A percentile compares a stretch with the other conserved stretches of the same genome.
Conservation (phyloP, 1,284 basidiomycete species). For the Chiua sp. region DNA sequence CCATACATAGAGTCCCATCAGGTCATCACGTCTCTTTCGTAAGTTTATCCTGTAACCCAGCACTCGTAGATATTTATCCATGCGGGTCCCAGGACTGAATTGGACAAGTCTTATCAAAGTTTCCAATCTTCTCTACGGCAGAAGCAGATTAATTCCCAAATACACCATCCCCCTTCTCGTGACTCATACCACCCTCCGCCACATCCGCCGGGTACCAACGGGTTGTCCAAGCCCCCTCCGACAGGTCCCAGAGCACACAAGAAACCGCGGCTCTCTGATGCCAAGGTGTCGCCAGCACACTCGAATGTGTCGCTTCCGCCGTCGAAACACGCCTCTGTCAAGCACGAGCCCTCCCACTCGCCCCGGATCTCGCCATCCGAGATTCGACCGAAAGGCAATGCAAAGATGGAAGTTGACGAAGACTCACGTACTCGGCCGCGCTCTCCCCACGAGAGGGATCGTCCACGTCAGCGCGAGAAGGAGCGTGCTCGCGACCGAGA, state of each 20-base stretch:
- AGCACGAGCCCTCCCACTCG: constrained; percentile 38
- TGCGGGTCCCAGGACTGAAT: constrained; percentile 52
- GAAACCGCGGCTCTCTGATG: constrained; percentile 70
- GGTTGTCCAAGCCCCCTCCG: constrained; percentile 61
- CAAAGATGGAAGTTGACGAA: constrained; percentile 67
- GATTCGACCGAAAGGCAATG: constrained; percentile 37
- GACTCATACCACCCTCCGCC: constrained; percentile 35
- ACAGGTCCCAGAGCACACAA: constrained; percentile 80
- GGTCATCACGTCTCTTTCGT: constrained; percentile 73
- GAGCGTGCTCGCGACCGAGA: constrained; percentile 40
- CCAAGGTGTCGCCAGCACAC: constrained; percentile 49
- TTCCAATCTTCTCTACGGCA: constrained; percentile 52
- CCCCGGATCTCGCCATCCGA: constrained; percentile 46
- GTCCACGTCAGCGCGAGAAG: constrained; percentile 44
- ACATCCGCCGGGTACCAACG: constrained; percentile 31
- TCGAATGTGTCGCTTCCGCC: constrained; percentile 38
- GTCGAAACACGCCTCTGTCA: constrained; percentile 32
- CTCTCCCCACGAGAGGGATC: constrained; percentile 44
- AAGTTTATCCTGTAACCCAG: constrained; percentile 38
- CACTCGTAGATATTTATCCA: constrained; percentile 15
- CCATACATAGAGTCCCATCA: constrained; percentile 68
- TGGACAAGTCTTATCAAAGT: constrained; percentile 73
- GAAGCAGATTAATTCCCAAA: constrained; percentile 43
- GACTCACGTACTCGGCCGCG: constrained; percentile 46
- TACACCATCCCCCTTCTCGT: constrained; percentile 42